Base-by-base conservation (phyloP, 148 eudicot genomes). In the Drosera capensis region DNA sequence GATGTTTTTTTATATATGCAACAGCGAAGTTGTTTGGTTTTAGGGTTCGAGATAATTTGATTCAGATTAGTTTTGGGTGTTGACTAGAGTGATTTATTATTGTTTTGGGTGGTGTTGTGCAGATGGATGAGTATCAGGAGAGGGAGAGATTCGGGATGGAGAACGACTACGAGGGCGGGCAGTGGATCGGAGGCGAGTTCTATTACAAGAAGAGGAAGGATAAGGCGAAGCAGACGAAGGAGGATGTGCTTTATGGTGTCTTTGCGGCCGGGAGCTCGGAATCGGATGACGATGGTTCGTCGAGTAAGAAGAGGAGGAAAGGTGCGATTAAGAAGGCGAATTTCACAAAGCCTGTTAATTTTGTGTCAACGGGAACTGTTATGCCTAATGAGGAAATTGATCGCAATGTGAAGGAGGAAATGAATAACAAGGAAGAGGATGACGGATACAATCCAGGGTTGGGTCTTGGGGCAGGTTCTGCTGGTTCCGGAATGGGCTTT, bases 101-200 rank as follows among this genome's bases (percentile, higher is more conserved):
- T n/a, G n/a, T n/a, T n/a, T n/a, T n/a, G n/a, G n/a, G n/a, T n/a
- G n/a, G n/a, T n/a, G n/a, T n/a, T n/a, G n/a, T n/a, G n/a, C n/a
- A 28, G 18, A 86, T 86, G 94, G 88, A 79, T 18, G 96, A 82
- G 21, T 48, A 73, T 70, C 90, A 82, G 57, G 94, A 79, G 25
- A 72, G 66, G 78, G 94, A 79, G 61, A 71, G 58, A 31, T 79
- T 87, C 50, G 77, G 78, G 13, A 58, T 66, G 71, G 96, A 87
- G 5, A 82, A 87, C 0, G 94, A 87, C 60, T 87, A 28, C 43
- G 90, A 86, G 37, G 88, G 67, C 18, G 88, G 75, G 1, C 75
- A 76, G 55, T 86, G 67, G 63, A 73, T 76, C 1, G 85, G 71
- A 23, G 82, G 69, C 1, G 90, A 87, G 64, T 82, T 87, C 35